These are phyloP conservation scores for Chalciporus sphaerocephalus DNA, from an alignment of 768 basidiomycete genomes.

Conservation along the genomic window DNA sequence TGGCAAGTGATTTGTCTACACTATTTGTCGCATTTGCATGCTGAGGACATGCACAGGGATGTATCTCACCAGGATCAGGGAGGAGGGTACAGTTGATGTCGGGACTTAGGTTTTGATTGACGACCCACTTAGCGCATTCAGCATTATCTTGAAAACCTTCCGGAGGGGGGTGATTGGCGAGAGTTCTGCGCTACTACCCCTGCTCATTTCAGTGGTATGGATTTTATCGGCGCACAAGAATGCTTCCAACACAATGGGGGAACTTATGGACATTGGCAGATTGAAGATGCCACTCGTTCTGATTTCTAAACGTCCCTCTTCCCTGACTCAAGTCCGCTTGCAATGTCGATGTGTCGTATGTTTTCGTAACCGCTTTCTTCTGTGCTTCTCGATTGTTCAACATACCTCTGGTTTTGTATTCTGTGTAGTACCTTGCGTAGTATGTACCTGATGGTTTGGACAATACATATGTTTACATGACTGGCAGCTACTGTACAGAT, in stretches of 20 bases:
- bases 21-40: neutral
- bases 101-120: neutral
- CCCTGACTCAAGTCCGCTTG: too few species aligned
- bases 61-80: constrained; percentile 20
- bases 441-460: neutral
- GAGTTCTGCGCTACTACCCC: constrained; percentile 36
- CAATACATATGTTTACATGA: too few species aligned
- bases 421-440: neutral
- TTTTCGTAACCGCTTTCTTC: neutral
- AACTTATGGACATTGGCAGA: constrained; percentile 26
- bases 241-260: constrained; percentile 14
- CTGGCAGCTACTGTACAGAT: neutral
- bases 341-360: neutral
- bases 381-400: neutral
- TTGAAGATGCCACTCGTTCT: constrained; percentile 10
- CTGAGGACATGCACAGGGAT: constrained; percentile 18
- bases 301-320: neutral
- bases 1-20: constrained; percentile 9
- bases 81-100: constrained; percentile 10
- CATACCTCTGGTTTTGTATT: neutral
- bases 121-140: constrained; percentile 20
- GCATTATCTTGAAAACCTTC: constrained; percentile 26
- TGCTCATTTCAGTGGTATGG: constrained; percentile 14
- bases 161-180: constrained; percentile 23
- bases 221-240: constrained; percentile 20